These are phyloP conservation scores for Hyphodiscus hymeniophilus DNA, from an alignment of 495 filamentous ascomycete genomes.

Conservation along the genomic window DNA sequence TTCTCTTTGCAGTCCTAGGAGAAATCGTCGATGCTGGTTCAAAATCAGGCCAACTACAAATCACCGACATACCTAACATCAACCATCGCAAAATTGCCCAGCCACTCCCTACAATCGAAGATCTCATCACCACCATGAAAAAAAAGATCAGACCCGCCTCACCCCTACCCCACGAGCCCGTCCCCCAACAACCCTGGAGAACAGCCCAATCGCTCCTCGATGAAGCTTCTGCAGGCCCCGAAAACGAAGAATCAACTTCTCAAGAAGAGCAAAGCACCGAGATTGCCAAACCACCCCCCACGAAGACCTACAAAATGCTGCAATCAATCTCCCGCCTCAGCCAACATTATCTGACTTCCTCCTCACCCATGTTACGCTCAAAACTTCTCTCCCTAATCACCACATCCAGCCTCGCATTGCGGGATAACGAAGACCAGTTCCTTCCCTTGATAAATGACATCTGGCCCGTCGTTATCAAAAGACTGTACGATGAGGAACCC, in stretches of 20 bases:
- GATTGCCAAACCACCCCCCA: slow-evolving; percentile 35
- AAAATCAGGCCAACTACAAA: slow-evolving; percentile 51
- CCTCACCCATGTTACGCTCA: slow-evolving; percentile 67
- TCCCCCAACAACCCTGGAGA: slow-evolving; percentile 25
- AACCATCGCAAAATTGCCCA: slow-evolving; percentile 28
- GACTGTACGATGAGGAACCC: slow-evolving; percentile 66
- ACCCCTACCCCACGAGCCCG: slow-evolving; percentile 27
- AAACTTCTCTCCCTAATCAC: slow-evolving; percentile 67
- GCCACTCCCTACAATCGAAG: slow-evolving; percentile 14
- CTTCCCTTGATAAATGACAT: slow-evolving; percentile 82
- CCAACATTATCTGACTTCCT: slow-evolving; percentile 80
- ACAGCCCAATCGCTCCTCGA: slow-evolving; percentile 22
- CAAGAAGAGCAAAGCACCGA: slow-evolving; percentile 21
- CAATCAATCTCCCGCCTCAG: slow-evolving; percentile 59
- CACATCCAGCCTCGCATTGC: slow-evolving; percentile 58
- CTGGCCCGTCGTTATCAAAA: slow-evolving; percentile 69
- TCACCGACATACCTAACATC: slow-evolving; percentile 23
- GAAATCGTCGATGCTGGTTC: slow-evolving; percentile 76
- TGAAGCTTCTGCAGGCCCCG: slow-evolving; percentile 8
- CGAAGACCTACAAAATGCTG: slow-evolving; percentile 55
- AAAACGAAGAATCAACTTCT: background rate
- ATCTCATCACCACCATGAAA: slow-evolving; percentile 24
- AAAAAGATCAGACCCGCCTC: slow-evolving; percentile 28
- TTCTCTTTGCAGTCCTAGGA: slow-evolving; percentile 72
- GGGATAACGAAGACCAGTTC: slow-evolving; percentile 68